phyloP scores from a whole-genome alignment of 2,329 filamentous ascomycete species.

The Claviceps sp. region DNA sequence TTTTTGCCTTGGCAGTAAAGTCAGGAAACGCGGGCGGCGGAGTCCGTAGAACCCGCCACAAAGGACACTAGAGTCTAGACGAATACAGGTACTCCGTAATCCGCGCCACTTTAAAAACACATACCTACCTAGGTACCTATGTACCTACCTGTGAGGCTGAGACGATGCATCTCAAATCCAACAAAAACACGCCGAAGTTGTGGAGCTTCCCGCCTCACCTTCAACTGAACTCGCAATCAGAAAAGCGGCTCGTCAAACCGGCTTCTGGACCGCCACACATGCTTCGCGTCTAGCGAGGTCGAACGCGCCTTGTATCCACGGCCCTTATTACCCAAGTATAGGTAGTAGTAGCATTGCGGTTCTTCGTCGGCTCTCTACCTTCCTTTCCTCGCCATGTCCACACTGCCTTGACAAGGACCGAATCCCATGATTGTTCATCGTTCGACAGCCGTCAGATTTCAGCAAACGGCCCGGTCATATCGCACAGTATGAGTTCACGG shows the following conservation, averaged over 20 bases:
- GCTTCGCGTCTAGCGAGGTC: background rate
- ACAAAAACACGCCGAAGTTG: background rate
- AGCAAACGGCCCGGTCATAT: conserved; percentile 5
- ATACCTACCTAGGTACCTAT: too few species aligned
- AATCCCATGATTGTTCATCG: conserved; percentile 2
- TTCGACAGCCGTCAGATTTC: conserved; percentile 9
- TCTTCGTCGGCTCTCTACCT: background rate
- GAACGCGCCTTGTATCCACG: background rate
- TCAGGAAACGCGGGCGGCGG: background rate
- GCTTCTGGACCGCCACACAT: background rate
- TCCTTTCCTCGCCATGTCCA: conserved; percentile 10
- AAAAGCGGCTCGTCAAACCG: background rate
- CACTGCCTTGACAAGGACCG: conserved; percentile 5
- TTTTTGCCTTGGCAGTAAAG: background rate
- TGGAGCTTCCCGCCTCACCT: background rate
- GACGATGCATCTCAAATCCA: conserved; percentile 1
- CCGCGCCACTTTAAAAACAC: conserved; percentile 3
- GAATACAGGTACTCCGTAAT: too few species aligned
- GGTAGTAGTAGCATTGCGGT: background rate
- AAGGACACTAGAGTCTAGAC: conserved; percentile 4
- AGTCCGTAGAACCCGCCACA: background rate
- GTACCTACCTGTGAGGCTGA: too few species aligned
- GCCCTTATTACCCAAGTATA: too few species aligned
- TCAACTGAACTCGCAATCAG: background rate
- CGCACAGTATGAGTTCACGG: conserved; percentile 22